Conservation (phyloP, 106 monocot genomes). For the Agapanthus africanus region DNA sequence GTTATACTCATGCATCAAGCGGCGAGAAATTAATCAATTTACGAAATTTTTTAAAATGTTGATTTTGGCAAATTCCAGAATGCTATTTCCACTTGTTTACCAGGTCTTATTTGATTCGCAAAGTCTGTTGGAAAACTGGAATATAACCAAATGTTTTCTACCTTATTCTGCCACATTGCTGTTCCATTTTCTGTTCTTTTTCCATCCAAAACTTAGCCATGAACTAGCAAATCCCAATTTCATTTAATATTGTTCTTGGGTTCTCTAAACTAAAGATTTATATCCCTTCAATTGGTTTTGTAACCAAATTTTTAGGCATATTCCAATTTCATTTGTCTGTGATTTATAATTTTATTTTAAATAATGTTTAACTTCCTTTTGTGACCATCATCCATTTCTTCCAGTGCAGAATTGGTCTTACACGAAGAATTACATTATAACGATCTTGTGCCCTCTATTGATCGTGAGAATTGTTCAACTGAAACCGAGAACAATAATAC, state of each 20-base stretch:
- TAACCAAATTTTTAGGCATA: not conserved
- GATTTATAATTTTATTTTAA: not conserved
- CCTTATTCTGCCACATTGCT: not conserved
- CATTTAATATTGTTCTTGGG: not conserved
- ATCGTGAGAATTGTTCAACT: slow-evolving; percentile 5
- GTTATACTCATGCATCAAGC: too few relatives aligned
- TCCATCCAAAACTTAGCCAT: not conserved
- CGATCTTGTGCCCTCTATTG: slow-evolving; percentile 49
- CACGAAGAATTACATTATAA: slow-evolving; percentile 80
- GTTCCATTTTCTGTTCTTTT: not conserved
- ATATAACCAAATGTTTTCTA: not conserved
- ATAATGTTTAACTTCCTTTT: not conserved
- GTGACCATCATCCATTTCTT: slow-evolving; percentile 10
- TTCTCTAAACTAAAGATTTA: not conserved
- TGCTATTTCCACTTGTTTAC: not conserved
- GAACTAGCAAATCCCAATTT: not conserved
- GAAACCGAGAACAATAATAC: slow-evolving; percentile 11
- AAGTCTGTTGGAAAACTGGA: not conserved
- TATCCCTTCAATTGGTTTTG: not conserved
- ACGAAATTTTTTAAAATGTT: not conserved
- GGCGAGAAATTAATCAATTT: not conserved
- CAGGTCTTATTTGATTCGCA: not conserved
- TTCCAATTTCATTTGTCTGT: not conserved
- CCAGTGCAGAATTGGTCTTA: slow-evolving; percentile 70
- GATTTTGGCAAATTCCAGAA: not conserved